A percentile compares a stretch with the other conserved stretches of the same genome.
phyloP scores from a whole-genome alignment of 371 early-diverging fungal genomes.

The Mortierella sp. region DNA sequence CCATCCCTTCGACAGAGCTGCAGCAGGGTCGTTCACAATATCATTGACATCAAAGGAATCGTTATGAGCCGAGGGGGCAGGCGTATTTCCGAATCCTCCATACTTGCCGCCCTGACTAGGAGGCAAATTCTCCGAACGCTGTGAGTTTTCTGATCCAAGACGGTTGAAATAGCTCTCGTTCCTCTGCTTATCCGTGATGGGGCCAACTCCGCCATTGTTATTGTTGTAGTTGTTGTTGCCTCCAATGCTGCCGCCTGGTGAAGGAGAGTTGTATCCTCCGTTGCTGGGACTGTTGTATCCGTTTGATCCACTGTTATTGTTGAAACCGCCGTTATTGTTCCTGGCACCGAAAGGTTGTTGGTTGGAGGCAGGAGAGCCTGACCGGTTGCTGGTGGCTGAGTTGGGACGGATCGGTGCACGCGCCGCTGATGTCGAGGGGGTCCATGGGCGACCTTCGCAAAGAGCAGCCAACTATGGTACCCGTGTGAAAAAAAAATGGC shows the following conservation, averaged over 20 bases:
- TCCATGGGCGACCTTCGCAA: conserved; percentile 75
- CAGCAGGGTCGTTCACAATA: conserved; percentile 87
- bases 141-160: conserved; percentile 71
- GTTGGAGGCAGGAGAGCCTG: conserved; percentile 45
- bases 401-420: conserved; percentile 43
- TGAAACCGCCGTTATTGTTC: conserved; percentile 24
- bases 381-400: conserved; percentile 49
- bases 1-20: conserved; percentile 89
- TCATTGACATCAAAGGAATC: conserved; percentile 71
- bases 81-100: conserved; percentile 86
- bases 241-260: conserved; percentile 38
- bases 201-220: conserved; percentile 19
- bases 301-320: conserved; percentile 29
- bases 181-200: conserved; percentile 63
- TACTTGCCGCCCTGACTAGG: conserved; percentile 96
- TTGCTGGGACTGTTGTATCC: conserved; percentile 40
- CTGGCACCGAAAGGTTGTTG: conserved; percentile 11
- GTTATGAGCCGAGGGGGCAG: conserved; percentile 44
- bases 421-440: conserved; percentile 58
- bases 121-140: conserved; percentile 82
- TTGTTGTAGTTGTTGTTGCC: conserved; percentile 7
- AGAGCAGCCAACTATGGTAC: conserved; percentile 58
- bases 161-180: conserved; percentile 83
- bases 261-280: conserved; percentile 48
- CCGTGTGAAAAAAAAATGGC: not conserved